Base-by-base conservation (phyloP, 2,329 filamentous ascomycete genomes). In the Pestalotiopsis sp. region DNA sequence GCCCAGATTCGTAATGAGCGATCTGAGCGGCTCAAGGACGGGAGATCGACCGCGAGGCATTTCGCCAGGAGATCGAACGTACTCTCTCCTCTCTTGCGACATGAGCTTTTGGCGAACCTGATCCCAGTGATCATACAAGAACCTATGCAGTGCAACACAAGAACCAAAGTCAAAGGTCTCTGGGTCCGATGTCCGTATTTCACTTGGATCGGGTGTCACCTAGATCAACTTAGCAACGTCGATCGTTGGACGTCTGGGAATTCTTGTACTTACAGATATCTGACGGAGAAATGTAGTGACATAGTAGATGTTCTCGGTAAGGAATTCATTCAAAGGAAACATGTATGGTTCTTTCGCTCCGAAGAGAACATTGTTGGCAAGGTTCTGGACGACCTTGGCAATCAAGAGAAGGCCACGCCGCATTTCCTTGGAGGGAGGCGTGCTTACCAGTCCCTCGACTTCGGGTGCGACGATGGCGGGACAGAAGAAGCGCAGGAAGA, bases 291-390 rank as follows among this genome's bases (percentile, higher is more conserved):
- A 92, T 0, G 86, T 87, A 2, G 90, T 92, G 17, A 92, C 89
- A 41, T 85, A 82, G 76, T 90, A 91, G 65, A 92, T 92, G 72
- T 92, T 91, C 71, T 90, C 84, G 0, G 89, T 89, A 25, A 92
- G 78, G 70, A 92, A 92, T 69, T 91, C 86, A 74, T 92, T 92
- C 25, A 92, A 80, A 1, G 90, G 89, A 70, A 89, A 91, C 91
- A 92, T 92, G 74, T 91, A 92, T 3, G 89, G 88, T 75, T 92
- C 90, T 77, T 92, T 92, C 41, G 89, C 89, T 4, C 91, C 90
- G 72, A 92, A 92, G 1, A 92, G 82, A 36, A 92, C 90, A 69
- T 92, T 92, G 74, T 92, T 92, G 45, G 90, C 91, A 45, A 92
- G 81, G 74, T 92, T 92, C 73, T 92, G 91, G 25, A 92, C 87